Base-by-base conservation (phyloP, 2,329 filamentous ascomycete genomes). In the Tolypocladium nubicola region DNA sequence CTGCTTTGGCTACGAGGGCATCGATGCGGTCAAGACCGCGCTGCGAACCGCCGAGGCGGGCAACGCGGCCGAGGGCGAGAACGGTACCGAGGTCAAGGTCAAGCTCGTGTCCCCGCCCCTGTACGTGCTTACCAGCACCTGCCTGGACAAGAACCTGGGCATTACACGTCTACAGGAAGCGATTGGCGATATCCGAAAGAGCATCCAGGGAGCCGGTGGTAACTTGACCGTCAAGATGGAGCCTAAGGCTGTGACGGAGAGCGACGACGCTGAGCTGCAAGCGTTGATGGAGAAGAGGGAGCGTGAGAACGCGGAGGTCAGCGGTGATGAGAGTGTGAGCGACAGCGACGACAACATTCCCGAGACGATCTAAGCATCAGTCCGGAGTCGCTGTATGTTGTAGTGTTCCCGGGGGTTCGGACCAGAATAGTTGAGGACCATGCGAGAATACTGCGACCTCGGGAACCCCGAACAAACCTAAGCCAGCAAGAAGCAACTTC, bases 211-310 rank as follows among this genome's bases (percentile, higher is more conserved):
- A 52, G 83, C 88, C 1, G 89, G 89, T 56, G 94, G 94, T 60
- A 85, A 84, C 69, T 88, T 93, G 69, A 82, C 87, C 49, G 88
- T 97, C 66, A 96, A 95, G 85, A 99, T 99, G 94, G 92, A 94
- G 68, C 94, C 94, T 65, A 97, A 97, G 85, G 94, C 95, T 5
- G 94, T 99, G 61, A 99, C 94, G 1, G 95, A 97, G 81, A 95
- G 91, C 73, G 95, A 99, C 68, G 94, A 99, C 70, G 94, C 93
- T 33, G 92, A 97, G 75, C 80, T 99, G 63, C 91, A 97, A 74
- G 94, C 93, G 55, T 83, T 99, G 63, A 99, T 99, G 94, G 94
- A 97, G 82, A 97, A 97, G 86, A 87, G 89, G 64, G 94, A 96
- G 80, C 87, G 90, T 64, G 93, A 97, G 83, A 99, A 99, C 76